Evolutionary conservation across 805 yeast genomes (phyloP), one percentile per base, ranked within the genome.

Genomic region (Pichia occidentalis): DNA sequence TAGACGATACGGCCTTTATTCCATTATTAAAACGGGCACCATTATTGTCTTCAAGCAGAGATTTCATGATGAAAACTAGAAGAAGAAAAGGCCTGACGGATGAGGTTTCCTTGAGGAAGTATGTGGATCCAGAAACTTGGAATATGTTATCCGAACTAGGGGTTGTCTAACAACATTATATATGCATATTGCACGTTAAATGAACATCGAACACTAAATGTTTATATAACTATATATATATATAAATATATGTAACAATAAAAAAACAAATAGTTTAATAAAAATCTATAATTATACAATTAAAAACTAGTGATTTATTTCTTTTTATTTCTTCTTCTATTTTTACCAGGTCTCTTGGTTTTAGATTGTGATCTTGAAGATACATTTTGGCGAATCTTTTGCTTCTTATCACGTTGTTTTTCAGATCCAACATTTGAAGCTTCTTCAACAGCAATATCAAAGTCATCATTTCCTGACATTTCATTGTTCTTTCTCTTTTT

Each of bases 391-490:
- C 48, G 50, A 22, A 71, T 63, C 81, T 76, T 63, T 67, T 70
- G 60, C 92, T 77, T 73, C 60, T 73, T 74, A 39, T 64, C 63
- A 39, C 64, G 66, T 39, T 62, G 63, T 29, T 57, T 53, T 29
- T 64, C 66, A 13, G 53, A 33, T 13, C 42, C 42, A 20, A 32
- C 70, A 35, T 77, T 77, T n/a, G 85, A 73, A 34, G 86, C 87
- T 61, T 88, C 97, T 64, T 88, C 97, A 48, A 90, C 73, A 30
- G 95, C 96, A 52, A 90, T 82, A 57, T 84, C 86, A 61, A 90
- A 88, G 50, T 80, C 88, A 49, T 80, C 86, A 46, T 71, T 68
- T 35, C 71, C 67, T 32, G 71, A 65, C 44, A 85, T 73, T 49
- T 83, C 95, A 47, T 79, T 76, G 45, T 76, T 73, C 53, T 78